Percentiles rank a stretch among this genome's conserved stretches.
Evolutionary conservation across 1,284 basidiomycete genomes (phyloP).

Genomic region (Prillingera fragicola): DNA sequence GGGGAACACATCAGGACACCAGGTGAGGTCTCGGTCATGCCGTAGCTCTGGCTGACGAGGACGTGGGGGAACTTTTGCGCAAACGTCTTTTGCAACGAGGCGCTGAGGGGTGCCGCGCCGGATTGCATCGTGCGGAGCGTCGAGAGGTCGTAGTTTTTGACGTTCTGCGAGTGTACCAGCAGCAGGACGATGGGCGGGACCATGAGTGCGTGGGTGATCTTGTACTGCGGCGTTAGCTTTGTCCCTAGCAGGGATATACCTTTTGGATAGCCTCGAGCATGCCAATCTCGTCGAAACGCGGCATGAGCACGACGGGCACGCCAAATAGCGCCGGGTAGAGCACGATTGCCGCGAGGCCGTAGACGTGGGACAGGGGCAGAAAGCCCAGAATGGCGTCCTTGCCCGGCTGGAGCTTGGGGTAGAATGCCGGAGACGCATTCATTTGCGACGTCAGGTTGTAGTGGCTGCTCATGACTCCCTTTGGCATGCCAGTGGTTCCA

Average conservation of each 20-base stretch:
- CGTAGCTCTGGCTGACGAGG: constrained; percentile 46
- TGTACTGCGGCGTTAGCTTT: constrained; percentile 54
- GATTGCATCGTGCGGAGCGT: constrained; percentile 60
- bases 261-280: constrained; percentile 66
- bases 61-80: constrained; percentile 21
- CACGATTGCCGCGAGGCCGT: constrained; percentile 34
- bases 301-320: constrained; percentile 60
- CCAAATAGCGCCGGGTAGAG: constrained; percentile 59
- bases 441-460: constrained; percentile 54
- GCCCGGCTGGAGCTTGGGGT: not conserved
- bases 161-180: constrained; percentile 51
- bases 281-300: constrained; percentile 54
- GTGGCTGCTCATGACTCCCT: constrained; percentile 57
- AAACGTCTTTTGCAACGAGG: constrained; percentile 28
- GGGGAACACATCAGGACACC: constrained; percentile 28
- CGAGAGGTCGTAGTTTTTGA: constrained; percentile 64
- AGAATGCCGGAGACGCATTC: not conserved
- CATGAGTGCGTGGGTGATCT: constrained; percentile 59
- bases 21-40: constrained; percentile 51
- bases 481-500: constrained; percentile 53
- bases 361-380: constrained; percentile 15
- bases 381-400: constrained; percentile 10
- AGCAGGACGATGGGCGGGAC: constrained; percentile 78
- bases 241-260: no score
- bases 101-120: constrained; percentile 75